Percentiles rank a stretch among this genome's conserved stretches.
These are phyloP conservation scores for Elsinoe arachidis DNA, from an alignment of 2,329 filamentous ascomycete genomes.

Conservation along the genomic window DNA sequence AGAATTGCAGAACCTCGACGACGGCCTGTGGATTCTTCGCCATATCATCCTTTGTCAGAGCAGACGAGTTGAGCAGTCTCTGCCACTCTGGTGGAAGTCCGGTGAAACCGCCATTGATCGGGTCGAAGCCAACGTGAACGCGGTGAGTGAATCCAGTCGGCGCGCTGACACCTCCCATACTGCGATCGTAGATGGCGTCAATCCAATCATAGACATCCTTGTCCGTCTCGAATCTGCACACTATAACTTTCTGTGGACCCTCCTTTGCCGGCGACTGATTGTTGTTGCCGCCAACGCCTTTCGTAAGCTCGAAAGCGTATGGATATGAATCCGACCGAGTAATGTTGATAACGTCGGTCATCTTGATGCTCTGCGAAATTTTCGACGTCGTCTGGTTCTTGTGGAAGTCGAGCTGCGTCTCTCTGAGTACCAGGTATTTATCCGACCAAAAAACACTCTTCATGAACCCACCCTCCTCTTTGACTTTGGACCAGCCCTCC, in stretches of 20 bases:
- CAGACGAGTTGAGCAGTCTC: conserved; percentile 87
- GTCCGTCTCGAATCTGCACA: conserved; percentile 89
- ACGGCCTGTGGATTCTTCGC: conserved; percentile 73
- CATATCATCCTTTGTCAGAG: conserved; percentile 97
- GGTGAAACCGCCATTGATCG: conserved; percentile 87
- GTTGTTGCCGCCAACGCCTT: conserved; percentile 54
- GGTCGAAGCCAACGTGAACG: conserved; percentile 95
- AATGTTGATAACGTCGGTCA: conserved; percentile 84
- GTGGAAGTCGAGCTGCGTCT: conserved; percentile 88
- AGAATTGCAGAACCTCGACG: conserved; percentile 73
- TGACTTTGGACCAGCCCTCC: conserved; percentile 72
- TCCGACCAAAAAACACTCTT: conserved; percentile 77
- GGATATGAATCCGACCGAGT: conserved; percentile 84
- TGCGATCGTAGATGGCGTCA: conserved; percentile 92
- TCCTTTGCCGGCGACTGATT: conserved; percentile 70
- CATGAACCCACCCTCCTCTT: conserved; percentile 82
- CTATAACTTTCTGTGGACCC: conserved; percentile 70
- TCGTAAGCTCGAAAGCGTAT: conserved; percentile 88
- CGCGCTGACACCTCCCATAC: conserved; percentile 97
- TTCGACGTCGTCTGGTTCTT: conserved; percentile 78
- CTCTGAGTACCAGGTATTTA: conserved; percentile 82
- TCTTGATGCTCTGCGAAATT: conserved; percentile 71
- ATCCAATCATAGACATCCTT: conserved; percentile 99
- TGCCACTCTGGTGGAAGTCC: conserved; percentile 95
- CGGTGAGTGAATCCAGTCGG: conserved; percentile 97